Evolutionary conservation across 1,139 yeast genomes (phyloP), one percentile per base, ranked within the genome.

Genomic region (Sugiyamaella pinicola): DNA sequence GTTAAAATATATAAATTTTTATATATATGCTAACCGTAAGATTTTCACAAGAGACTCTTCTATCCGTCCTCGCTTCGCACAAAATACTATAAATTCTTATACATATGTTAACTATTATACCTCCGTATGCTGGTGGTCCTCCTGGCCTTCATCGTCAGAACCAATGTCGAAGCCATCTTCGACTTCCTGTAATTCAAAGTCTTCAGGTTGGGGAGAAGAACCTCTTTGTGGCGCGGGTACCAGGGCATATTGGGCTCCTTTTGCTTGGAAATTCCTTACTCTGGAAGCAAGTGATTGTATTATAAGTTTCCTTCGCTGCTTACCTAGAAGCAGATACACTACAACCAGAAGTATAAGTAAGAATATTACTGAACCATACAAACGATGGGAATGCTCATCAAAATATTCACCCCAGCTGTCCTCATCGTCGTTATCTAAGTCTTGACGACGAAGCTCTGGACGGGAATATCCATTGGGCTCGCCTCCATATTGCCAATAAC

Each of bases 291-390:
- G 41, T 13, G 64, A 60, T 37, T 62, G 64, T 63, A 65, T 61
- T 34, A 69, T 62, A 31, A 59, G 55, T 13, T 53, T 55, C 34
- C 78, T 66, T 49, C 71, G 68, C 4, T 65, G 57, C 49, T 63
- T 67, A 1, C 87, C 87, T 41, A 81, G 60, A 64, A 83, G 66
- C 39, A 83, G 67, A 69, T 79, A 77, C 0, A 69, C 70, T 6
- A 79, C 72, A 8, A 78, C 69, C 1, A 73, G 58, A 15, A 80
- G 58, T 44, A 82, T 69, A 1, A 72, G 53, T 39, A 76, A 59
- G 57, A 83, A 78, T 2, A 79, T 70, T n/a, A 79, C 56, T 1
- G 82, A 72, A 0, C 87, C 87, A 63, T 77, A 77, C 65, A 82
- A 67, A 43, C 86, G 71, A 61, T 82, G 85, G 1, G 83, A 80